phyloP scores from a whole-genome alignment of 805 yeast genomes.

The Lipomyces lipofer region DNA sequence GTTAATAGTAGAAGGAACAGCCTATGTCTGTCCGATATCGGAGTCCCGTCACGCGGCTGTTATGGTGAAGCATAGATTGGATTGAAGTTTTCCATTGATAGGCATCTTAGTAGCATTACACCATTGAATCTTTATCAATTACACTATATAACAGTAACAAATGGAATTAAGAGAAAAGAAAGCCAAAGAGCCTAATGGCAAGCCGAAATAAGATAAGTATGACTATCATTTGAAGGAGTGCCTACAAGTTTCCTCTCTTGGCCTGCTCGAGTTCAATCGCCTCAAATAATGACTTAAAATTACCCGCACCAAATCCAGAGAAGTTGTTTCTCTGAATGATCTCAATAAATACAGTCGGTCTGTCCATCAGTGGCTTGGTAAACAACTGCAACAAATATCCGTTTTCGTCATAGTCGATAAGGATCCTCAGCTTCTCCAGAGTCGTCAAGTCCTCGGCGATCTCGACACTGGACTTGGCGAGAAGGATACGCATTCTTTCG shows the following conservation, averaged over 20 bases:
- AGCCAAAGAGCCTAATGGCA: too few relatives aligned
- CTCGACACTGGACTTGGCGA: constrained; percentile 43
- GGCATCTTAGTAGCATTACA: too few relatives aligned
- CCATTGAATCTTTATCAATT: too few relatives aligned
- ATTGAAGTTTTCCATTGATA: too few relatives aligned
- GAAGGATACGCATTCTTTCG: constrained; percentile 46
- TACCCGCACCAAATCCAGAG: constrained; percentile 85
- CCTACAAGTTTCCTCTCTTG: constrained; percentile 57
- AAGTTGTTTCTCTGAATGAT: constrained; percentile 76
- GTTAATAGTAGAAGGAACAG: too few relatives aligned
- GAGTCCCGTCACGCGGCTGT: too few relatives aligned
- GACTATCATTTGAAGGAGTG: too few relatives aligned
- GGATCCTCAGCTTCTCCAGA: constrained; percentile 50
- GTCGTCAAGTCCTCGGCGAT: constrained; percentile 55
- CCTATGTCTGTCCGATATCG: too few relatives aligned
- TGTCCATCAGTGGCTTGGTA: constrained; percentile 43
- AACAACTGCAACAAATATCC: constrained; percentile 78
- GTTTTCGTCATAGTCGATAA: constrained; percentile 70
- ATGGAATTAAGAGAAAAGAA: too few relatives aligned
- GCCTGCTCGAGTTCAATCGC: constrained; percentile 73
- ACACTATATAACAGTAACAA: too few relatives aligned
- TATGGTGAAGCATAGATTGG: too few relatives aligned
- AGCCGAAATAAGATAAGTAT: too few relatives aligned
- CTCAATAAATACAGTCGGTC: constrained; percentile 76
- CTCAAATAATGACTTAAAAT: constrained; percentile 77